Percentiles rank a stretch among this genome's conserved stretches.
Conservation (phyloP, 2,329 filamentous ascomycete species). For the Moelleriella libera region DNA sequence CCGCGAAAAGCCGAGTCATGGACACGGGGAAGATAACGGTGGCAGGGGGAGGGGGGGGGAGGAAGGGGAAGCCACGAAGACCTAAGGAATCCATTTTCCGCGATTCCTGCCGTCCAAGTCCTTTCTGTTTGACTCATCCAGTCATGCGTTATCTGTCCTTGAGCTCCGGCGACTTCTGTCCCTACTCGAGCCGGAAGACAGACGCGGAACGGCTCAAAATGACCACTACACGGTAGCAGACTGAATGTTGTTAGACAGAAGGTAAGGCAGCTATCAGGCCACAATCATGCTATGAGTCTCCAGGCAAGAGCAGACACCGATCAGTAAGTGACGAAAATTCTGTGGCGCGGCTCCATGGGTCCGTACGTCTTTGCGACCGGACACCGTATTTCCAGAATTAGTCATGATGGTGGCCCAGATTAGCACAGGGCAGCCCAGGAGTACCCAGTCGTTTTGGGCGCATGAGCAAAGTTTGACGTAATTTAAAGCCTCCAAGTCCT, state of each 20-base stretch:
- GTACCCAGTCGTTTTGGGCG: neutral
- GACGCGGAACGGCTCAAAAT: no score
- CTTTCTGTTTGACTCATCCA: neutral
- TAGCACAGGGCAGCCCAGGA: neutral
- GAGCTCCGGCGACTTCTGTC: neutral
- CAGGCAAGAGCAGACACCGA: neutral
- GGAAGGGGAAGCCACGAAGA: neutral
- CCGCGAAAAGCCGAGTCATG: conserved; percentile 4
- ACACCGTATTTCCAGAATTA: neutral
- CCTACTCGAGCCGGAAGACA: neutral
- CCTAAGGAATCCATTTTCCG: neutral
- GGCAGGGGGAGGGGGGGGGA: neutral
- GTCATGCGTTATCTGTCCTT: neutral
- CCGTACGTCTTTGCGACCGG: neutral
- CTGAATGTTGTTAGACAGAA: no score
- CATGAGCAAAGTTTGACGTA: neutral
- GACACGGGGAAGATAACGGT: neutral
- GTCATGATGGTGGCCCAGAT: neutral
- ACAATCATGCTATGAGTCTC: neutral
- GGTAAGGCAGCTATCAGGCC: neutral
- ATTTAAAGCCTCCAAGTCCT: neutral
- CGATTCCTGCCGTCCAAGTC: neutral
- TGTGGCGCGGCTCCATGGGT: neutral
- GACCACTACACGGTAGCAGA: no score
- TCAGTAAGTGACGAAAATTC: neutral